These are phyloP conservation scores for Neonectria faginata DNA, from an alignment of 2,329 filamentous ascomycete species.

Conservation along the genomic window DNA sequence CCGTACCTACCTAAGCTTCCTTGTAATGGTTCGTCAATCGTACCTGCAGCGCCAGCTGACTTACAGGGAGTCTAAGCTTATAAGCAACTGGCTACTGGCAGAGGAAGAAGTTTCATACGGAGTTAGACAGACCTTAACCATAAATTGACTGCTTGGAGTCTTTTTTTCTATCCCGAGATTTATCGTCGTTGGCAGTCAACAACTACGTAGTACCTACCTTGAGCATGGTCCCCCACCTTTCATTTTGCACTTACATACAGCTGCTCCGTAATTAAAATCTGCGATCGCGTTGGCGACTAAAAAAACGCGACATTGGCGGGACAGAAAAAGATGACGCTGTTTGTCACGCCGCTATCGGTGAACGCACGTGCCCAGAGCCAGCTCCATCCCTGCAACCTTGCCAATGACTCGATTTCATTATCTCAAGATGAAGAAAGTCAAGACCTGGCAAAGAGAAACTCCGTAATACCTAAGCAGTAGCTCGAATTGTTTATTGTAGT, in stretches of 20 bases:
- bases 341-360: conserved; percentile 3
- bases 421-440: neutral
- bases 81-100: too few relatives aligned
- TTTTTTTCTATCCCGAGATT: too few relatives aligned
- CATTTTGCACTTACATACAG: conserved; percentile 16
- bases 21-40: neutral
- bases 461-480: neutral
- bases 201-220: too few relatives aligned
- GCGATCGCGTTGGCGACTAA: conserved; percentile 11
- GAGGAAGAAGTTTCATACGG: too few relatives aligned
- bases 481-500: neutral
- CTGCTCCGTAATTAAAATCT: neutral
- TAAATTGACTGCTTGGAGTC: neutral
- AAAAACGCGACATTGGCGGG: conserved; percentile 18
- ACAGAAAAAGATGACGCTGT: conserved; percentile 5
- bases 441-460: neutral
- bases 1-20: neutral
- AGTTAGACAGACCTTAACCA: too few relatives aligned
- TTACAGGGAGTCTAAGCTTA: neutral
- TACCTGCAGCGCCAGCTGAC: neutral
- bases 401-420: neutral
- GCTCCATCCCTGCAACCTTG: neutral
- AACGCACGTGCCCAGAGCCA: neutral
- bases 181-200: too few relatives aligned
- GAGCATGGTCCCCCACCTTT: neutral